Evolutionary conservation across 441 rosid genomes (phyloP).

Genomic region (Gossypium davidsonii): DNA sequence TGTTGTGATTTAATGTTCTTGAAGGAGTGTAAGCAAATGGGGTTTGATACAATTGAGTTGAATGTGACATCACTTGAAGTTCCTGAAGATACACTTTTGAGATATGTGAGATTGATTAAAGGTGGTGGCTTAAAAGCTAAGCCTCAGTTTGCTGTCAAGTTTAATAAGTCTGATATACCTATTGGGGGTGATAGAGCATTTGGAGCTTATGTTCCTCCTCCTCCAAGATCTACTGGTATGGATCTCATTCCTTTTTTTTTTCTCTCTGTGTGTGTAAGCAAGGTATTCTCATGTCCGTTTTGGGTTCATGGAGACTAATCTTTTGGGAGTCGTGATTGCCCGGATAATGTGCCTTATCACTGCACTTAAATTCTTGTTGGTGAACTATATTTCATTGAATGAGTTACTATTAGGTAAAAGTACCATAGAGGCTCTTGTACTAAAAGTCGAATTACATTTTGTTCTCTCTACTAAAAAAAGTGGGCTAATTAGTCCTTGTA

Average conservation of each 20-base stretch:
- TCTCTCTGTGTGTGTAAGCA: no score
- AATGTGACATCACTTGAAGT: slow-evolving; percentile 67
- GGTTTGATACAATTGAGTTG: slow-evolving; percentile 80
- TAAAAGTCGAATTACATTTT: no score
- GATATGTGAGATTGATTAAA: slow-evolving; percentile 77
- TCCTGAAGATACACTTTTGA: slow-evolving; percentile 75
- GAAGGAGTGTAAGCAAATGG: slow-evolving; percentile 80
- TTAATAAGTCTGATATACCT: slow-evolving; percentile 74
- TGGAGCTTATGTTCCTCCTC: slow-evolving; percentile 63
- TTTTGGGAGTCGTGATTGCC: no score
- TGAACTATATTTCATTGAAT: no score
- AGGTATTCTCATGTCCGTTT: no score
- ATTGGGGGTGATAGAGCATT: slow-evolving; percentile 47
- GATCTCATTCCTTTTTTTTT: neutral
- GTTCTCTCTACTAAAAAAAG: no score
- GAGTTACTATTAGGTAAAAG: no score
- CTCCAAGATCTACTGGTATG: slow-evolving; percentile 68
- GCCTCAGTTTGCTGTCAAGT: slow-evolving; percentile 65
- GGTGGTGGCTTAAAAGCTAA: slow-evolving; percentile 70
- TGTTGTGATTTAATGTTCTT: neutral
- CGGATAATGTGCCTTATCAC: no score
- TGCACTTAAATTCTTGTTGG: no score
- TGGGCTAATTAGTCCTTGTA: no score
- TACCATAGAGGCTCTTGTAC: no score
- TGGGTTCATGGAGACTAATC: no score